Conservation (phyloP, 495 filamentous ascomycete genomes). For the Aspergillus nidulans region DNA sequence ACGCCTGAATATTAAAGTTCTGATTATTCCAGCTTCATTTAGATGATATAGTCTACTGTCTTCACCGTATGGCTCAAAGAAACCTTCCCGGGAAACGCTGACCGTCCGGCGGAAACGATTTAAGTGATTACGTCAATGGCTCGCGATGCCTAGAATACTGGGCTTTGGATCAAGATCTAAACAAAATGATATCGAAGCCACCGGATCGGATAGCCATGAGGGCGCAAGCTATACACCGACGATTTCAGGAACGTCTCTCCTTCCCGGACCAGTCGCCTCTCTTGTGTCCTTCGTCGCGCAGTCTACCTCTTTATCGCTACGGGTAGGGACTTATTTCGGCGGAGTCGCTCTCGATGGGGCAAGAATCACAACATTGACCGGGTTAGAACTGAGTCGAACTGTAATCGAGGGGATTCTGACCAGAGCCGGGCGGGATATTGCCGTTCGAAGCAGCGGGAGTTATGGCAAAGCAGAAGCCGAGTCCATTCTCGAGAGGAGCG, state of each 20-base stretch:
- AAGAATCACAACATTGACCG: constrained; percentile 63
- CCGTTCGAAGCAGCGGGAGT: constrained; percentile 48
- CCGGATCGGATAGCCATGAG: constrained; percentile 7
- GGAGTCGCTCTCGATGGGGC: constrained; percentile 61
- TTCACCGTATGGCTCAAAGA: constrained; percentile 12
- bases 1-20: not conserved
- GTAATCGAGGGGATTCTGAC: constrained; percentile 63
- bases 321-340: constrained; percentile 64
- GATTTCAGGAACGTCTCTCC: constrained; percentile 52
- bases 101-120: not conserved
- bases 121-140: constrained; percentile 16
- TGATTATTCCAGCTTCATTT: not conserved
- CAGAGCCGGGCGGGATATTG: constrained; percentile 65
- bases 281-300: constrained; percentile 65
- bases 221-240: constrained; percentile 26
- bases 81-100: not conserved
- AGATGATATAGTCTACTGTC: not conserved
- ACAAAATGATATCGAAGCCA: constrained; percentile 12
- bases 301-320: constrained; percentile 64
- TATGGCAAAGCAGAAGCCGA: constrained; percentile 58
- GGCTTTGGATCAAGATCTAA: constrained; percentile 12
- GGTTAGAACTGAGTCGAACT: constrained; percentile 62
- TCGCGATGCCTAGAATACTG: constrained; percentile 26
- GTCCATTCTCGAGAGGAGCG: constrained; percentile 56
- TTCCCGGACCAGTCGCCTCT: constrained; percentile 62